Conservation (phyloP, 75 land plant species). For the Sequoiadendron giganteum region DNA sequence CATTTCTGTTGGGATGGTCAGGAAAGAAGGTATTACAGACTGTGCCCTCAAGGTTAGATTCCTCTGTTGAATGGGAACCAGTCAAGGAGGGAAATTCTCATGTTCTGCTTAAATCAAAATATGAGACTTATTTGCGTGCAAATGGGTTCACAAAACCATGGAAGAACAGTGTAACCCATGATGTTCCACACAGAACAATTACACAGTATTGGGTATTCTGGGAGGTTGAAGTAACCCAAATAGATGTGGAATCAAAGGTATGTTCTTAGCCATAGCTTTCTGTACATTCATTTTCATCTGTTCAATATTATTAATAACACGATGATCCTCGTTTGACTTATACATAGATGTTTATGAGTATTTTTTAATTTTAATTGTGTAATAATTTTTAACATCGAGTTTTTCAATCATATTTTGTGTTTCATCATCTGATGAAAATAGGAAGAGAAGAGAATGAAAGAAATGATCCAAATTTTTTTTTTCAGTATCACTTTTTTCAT, state of each 20-base stretch:
- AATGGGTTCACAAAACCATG: conserved; percentile 77
- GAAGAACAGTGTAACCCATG: not conserved
- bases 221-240: conserved; percentile 22
- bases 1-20: conserved; percentile 75
- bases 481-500: too few relatives aligned
- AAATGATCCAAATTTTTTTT: too few relatives aligned
- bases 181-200: too few relatives aligned
- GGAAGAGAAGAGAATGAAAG: too few relatives aligned
- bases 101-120: conserved; percentile 64
- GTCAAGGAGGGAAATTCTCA: conserved; percentile 45
- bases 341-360: too few relatives aligned
- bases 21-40: conserved; percentile 81
- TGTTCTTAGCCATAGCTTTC: not conserved
- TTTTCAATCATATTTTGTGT: too few relatives aligned
- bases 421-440: too few relatives aligned
- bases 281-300: not conserved
- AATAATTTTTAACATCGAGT: too few relatives aligned
- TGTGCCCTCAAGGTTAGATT: conserved; percentile 37
- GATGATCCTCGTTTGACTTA: too few relatives aligned
- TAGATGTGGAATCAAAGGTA: not conserved
- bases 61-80: conserved; percentile 84
- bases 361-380: too few relatives aligned
- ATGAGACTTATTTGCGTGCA: conserved; percentile 69
- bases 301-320: not conserved
- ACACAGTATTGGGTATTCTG: too few relatives aligned